A percentile compares a stretch with the other conserved stretches of the same genome.
phyloP scores from a whole-genome alignment of 2,329 filamentous ascomycete species.

The Colletotrichum sidae region DNA sequence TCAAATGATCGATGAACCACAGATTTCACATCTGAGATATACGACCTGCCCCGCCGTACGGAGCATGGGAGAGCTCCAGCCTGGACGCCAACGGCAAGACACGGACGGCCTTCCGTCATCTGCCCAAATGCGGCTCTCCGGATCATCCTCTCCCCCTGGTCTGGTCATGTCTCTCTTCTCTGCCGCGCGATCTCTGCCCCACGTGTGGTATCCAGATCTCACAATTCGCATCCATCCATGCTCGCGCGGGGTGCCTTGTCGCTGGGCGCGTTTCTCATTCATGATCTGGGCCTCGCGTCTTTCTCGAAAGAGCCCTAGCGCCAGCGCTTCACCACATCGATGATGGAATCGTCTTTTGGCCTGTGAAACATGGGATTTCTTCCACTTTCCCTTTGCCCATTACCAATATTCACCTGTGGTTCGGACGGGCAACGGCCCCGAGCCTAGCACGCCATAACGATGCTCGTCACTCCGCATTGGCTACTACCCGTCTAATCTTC shows the following conservation, averaged over 20 bases:
- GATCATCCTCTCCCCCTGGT: constrained; percentile 21
- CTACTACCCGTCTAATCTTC: constrained; percentile 3
- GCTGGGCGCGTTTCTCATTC: neutral
- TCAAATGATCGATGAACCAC: too few species aligned
- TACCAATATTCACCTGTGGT: neutral
- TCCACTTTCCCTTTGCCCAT: constrained; percentile 4
- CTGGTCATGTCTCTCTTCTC: neutral
- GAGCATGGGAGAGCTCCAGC: too few species aligned
- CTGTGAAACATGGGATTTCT: constrained; percentile 37
- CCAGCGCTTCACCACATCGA: constrained; percentile 16
- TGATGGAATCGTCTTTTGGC: constrained; percentile 36
- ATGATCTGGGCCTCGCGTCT: neutral
- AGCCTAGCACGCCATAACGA: constrained; percentile 24
- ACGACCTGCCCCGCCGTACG: too few species aligned
- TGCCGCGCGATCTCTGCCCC: constrained; percentile 12
- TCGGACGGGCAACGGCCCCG: constrained; percentile 14
- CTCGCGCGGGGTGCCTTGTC: neutral
- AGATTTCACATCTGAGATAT: too few species aligned
- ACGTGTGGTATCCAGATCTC: constrained; percentile 30
- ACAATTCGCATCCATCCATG: constrained; percentile 31
- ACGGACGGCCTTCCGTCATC: neutral
- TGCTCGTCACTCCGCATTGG: constrained; percentile 6
- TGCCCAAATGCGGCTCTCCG: constrained; percentile 25
- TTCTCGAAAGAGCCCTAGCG: neutral
- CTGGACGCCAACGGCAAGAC: too few species aligned